Evolutionary conservation across 495 filamentous ascomycete species (phyloP).

Genomic region (Aspergillus heteromorphus): DNA sequence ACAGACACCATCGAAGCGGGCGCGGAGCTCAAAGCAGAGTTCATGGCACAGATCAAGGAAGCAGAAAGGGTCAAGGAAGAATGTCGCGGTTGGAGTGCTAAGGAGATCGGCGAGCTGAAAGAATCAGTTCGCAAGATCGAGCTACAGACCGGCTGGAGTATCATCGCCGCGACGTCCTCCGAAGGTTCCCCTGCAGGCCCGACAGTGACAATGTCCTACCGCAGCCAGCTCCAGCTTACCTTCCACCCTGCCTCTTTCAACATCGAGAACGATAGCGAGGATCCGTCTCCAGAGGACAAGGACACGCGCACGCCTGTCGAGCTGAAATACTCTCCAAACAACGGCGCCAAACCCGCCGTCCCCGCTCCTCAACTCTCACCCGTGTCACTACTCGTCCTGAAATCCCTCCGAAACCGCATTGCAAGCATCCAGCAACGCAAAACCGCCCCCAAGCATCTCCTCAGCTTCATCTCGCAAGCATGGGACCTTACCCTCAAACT

Average conservation of each 20-base stretch:
- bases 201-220: constrained; percentile 71
- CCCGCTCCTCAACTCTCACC: constrained; percentile 21
- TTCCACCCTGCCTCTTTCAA: constrained; percentile 64
- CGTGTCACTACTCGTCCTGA: constrained; percentile 33
- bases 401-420: constrained; percentile 32
- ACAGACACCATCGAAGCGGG: constrained; percentile 55
- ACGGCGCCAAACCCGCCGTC: constrained; percentile 8
- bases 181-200: constrained; percentile 34
- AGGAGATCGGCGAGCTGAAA: constrained; percentile 70
- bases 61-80: constrained; percentile 81
- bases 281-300: constrained; percentile 7
- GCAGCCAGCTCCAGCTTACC: constrained; percentile 66
- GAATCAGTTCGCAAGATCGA: constrained; percentile 66
- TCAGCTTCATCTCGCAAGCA: constrained; percentile 35
- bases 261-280: constrained; percentile 12
- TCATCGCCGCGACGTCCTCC: constrained; percentile 54
- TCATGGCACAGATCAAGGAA: constrained; percentile 66
- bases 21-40: constrained; percentile 61
- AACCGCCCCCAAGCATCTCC: constrained; percentile 29
- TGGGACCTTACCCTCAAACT: constrained; percentile 36
- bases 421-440: constrained; percentile 27
- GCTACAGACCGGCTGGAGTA: constrained; percentile 67
- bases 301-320: constrained; percentile 25
- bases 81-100: constrained; percentile 80
- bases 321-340: constrained; percentile 18